These are phyloP conservation scores for Bjerkandera adusta DNA, from an alignment of 1,284 basidiomycete genomes.

Conservation along the genomic window DNA sequence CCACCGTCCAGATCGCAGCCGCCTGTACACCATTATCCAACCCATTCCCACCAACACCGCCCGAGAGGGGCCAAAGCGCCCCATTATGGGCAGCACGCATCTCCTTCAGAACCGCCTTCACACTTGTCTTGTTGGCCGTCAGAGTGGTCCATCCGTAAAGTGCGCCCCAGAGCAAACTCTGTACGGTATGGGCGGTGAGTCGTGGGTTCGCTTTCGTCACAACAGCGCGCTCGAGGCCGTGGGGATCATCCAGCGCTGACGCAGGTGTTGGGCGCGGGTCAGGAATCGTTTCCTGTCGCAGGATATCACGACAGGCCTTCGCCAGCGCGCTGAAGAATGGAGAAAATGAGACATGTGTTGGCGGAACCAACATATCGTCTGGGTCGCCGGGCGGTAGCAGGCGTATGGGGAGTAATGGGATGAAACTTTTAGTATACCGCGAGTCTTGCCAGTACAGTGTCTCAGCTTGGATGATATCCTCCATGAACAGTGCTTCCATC, in stretches of 20 bases:
- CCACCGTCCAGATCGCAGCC: slow-evolving; percentile 70
- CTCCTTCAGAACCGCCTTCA: slow-evolving; percentile 68
- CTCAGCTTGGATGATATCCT: slow-evolving; percentile 29
- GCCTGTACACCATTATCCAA: slow-evolving; percentile 14
- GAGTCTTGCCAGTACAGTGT: slow-evolving; percentile 62
- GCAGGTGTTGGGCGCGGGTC: slow-evolving; percentile 27
- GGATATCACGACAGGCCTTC: slow-evolving; percentile 49
- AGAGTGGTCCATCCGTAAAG: slow-evolving; percentile 76
- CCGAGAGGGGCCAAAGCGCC: slow-evolving; percentile 21
- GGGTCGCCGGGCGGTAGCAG: slow-evolving; percentile 38
- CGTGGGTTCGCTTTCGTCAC: slow-evolving; percentile 55
- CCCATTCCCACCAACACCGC: background rate
- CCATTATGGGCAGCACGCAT: slow-evolving; percentile 37
- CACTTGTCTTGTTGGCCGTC: slow-evolving; percentile 76
- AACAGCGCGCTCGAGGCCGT: slow-evolving; percentile 48
- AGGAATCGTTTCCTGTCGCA: slow-evolving; percentile 42
- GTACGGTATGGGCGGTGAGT: slow-evolving; percentile 67
- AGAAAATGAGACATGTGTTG: slow-evolving; percentile 12
- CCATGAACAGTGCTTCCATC: slow-evolving; percentile 52
- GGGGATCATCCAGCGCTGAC: slow-evolving; percentile 10
- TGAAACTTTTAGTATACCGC: slow-evolving; percentile 46
- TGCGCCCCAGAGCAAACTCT: slow-evolving; percentile 69
- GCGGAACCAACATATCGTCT: slow-evolving; percentile 8
- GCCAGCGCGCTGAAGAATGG: slow-evolving; percentile 46
- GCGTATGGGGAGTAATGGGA: slow-evolving; percentile 56